Evolutionary conservation across 2,329 filamentous ascomycete species (phyloP).

Genomic region (Davidsoniella australis): DNA sequence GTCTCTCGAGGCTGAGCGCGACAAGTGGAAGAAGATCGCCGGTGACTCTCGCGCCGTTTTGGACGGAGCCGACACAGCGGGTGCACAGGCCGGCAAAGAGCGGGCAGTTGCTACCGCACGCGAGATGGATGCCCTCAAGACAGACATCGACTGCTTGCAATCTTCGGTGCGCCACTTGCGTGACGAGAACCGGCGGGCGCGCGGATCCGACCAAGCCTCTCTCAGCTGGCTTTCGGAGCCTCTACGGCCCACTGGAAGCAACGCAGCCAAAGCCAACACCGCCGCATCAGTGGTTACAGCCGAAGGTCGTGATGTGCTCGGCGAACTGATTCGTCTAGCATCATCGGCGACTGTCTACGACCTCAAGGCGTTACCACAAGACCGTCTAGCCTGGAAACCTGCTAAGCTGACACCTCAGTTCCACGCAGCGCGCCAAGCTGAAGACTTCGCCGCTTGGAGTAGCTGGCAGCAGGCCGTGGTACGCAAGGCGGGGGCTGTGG

Average conservation of each 20-base stretch:
- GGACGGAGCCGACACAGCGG: slow-evolving; percentile 27
- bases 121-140: slow-evolving; percentile 56
- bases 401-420: slow-evolving; percentile 46
- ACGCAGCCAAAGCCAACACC: slow-evolving; percentile 13
- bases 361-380: slow-evolving; percentile 36
- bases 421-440: slow-evolving; percentile 45
- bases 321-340: slow-evolving; percentile 47
- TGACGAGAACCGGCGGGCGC: slow-evolving; percentile 47
- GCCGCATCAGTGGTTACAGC: slow-evolving; percentile 32
- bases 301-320: slow-evolving; percentile 47
- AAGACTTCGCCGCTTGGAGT: slow-evolving; percentile 47
- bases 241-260: slow-evolving; percentile 24
- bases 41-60: slow-evolving; percentile 41
- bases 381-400: slow-evolving; percentile 50
- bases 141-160: slow-evolving; percentile 48
- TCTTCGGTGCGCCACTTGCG: slow-evolving; percentile 50
- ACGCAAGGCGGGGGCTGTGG: slow-evolving; percentile 31
- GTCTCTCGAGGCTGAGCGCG: slow-evolving; percentile 45
- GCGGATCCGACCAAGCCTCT: slow-evolving; percentile 36
- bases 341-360: slow-evolving; percentile 40
- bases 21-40: slow-evolving; percentile 55
- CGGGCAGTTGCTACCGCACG: slow-evolving; percentile 51
- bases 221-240: slow-evolving; percentile 50
- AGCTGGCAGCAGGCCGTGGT: slow-evolving; percentile 39
- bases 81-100: slow-evolving; percentile 42